phyloP scores from a whole-genome alignment of 176 grass and related monocot species.

The Typha latifolia region DNA sequence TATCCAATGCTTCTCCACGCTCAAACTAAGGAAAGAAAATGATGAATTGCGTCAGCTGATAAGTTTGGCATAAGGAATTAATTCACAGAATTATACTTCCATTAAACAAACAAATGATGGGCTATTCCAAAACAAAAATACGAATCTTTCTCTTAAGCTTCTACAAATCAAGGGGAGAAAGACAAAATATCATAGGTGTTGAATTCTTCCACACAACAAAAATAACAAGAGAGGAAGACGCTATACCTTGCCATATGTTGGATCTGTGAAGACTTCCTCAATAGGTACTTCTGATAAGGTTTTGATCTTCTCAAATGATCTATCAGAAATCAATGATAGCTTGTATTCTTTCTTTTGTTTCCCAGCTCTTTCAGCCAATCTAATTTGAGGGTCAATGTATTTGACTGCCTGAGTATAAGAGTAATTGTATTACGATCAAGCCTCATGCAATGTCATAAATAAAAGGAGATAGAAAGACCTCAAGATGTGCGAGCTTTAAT shows the following conservation, averaged over 20 bases:
- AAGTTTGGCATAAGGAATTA: neutral
- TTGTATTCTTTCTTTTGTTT: constrained; percentile 91
- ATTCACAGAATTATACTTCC: neutral
- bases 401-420: constrained; percentile 63
- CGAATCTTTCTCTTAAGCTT: neutral
- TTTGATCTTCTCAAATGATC: constrained; percentile 83
- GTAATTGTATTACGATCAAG: constrained; percentile 21
- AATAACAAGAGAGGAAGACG: constrained; percentile 5
- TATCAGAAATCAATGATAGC: constrained; percentile 81
- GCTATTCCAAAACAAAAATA: neutral
- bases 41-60: constrained; percentile 6
- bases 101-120: neutral
- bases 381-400: constrained; percentile 94
- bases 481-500: constrained; percentile 78
- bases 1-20: constrained; percentile 81
- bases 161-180: neutral
- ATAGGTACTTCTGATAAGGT: constrained; percentile 73
- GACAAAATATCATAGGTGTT: neutral
- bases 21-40: constrained; percentile 57
- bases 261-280: constrained; percentile 92
- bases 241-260: constrained; percentile 78
- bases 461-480: constrained; percentile 39
- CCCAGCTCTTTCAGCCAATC: constrained; percentile 72
- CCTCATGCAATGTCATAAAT: constrained; percentile 9
- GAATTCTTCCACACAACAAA: neutral